Conservation (phyloP, 768 basidiomycete species). For the Hemileccinum rubropunctum region DNA sequence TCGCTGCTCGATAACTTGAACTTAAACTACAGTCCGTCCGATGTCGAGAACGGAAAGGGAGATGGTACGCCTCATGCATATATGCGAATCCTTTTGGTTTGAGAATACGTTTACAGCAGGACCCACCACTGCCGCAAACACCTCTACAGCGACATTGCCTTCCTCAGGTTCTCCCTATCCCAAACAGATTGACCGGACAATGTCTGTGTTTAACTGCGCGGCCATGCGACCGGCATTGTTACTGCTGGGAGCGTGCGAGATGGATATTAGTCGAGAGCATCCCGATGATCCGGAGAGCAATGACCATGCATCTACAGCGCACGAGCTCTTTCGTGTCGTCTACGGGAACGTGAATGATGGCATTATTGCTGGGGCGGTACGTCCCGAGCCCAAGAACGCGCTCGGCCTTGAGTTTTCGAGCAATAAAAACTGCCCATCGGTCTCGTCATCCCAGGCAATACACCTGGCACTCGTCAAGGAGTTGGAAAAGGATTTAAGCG, state of each 20-base stretch:
- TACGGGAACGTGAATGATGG: slow-evolving; percentile 26
- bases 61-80: slow-evolving; percentile 25
- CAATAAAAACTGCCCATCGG: background rate
- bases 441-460: background rate
- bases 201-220: slow-evolving; percentile 12
- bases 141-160: slow-evolving; percentile 6
- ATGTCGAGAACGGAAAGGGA: slow-evolving; percentile 17
- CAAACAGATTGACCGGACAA: slow-evolving; percentile 6
- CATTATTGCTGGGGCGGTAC: slow-evolving; percentile 16
- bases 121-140: slow-evolving; percentile 7
- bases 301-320: slow-evolving; percentile 20
- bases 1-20: slow-evolving; percentile 19
- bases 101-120: slow-evolving; percentile 13
- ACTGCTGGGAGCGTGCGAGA: slow-evolving; percentile 32
- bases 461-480: slow-evolving; percentile 13
- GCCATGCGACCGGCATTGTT: slow-evolving; percentile 28
- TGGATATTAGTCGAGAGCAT: slow-evolving; percentile 31
- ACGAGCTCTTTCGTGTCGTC: slow-evolving; percentile 30
- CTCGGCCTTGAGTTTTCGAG: slow-evolving; percentile 27
- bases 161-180: slow-evolving; percentile 5
- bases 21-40: slow-evolving; percentile 3
- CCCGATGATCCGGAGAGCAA: slow-evolving; percentile 18
- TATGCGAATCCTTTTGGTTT: slow-evolving; percentile 11
- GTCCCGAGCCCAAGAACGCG: slow-evolving; percentile 15
- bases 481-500: slow-evolving; percentile 25